Base-by-base conservation (phyloP, 2,329 filamentous ascomycete species). In the Fusarium sp. region DNA sequence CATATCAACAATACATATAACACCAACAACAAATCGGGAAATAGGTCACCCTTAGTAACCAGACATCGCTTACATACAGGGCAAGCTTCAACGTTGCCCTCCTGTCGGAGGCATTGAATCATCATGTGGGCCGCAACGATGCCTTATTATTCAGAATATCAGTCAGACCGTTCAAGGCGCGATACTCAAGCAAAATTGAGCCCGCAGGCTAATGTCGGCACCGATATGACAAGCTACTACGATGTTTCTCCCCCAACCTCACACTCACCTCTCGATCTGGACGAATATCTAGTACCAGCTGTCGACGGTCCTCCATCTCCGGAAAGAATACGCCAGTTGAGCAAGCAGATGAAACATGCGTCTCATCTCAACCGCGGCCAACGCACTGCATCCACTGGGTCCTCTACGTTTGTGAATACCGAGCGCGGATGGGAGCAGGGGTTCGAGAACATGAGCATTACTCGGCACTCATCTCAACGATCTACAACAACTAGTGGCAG, bases 221-320 rank as follows among this genome's bases (percentile, higher is more conserved):
- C 40, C 30, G 59, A 64, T 57, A 56, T 30, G 62, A 49, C 65
- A 62, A 54, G 60, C 57, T 61, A 65, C 45, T 46, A 63, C 37
- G 70, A 73, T 56, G 45, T 66, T 58, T 54, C 57, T 27, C 65
- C 67, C 27, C 42, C 57, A 47, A 61, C 63, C 34, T 69, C 58
- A 25, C 68, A 70, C 29, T 65, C 66, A 48, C 71, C 61, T 56
- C 55, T 68, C 56, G 72, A 77, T 67, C 37, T 81, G 49, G 74
- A 80, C 63, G 83, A 86, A 61, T 81, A 87, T 57, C 78, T 90
- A 61, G 87, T 85, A 62, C 87, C 88, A 51, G 84, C 88, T 65
- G 79, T 90, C 59, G 87, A 90, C 71, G 86, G 86, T 20, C 88
- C 88, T 42, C 87, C 88, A 1, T 90, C 88, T 34, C 87, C 88